These are phyloP conservation scores for Corynespora cassiicola DNA, from an alignment of 2,329 filamentous ascomycete species.

Conservation along the genomic window DNA sequence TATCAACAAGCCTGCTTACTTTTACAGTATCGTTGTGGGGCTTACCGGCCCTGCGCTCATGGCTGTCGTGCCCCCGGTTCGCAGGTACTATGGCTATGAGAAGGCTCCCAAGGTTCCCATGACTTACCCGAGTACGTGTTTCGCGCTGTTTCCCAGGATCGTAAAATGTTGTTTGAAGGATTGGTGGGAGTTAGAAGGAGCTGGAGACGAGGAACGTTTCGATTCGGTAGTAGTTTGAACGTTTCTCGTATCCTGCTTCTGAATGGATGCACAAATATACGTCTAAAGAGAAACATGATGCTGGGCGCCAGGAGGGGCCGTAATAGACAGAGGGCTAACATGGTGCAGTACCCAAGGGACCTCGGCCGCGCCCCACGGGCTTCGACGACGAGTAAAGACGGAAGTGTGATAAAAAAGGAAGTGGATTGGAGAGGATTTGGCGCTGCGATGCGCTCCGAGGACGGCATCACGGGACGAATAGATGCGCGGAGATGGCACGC, in stretches of 20 bases:
- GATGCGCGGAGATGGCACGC: neutral
- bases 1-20: conserved; percentile 87
- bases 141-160: neutral
- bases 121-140: conserved; percentile 86
- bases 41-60: conserved; percentile 74
- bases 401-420: neutral
- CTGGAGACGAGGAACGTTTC: too few species aligned
- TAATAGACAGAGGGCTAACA: conserved; percentile 12
- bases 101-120: conserved; percentile 73
- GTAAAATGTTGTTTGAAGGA: too few species aligned
- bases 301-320: neutral
- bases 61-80: conserved; percentile 74
- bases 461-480: neutral
- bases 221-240: too few species aligned
- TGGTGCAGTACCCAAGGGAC: conserved; percentile 53
- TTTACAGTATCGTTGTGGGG: conserved; percentile 83
- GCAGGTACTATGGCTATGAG: conserved; percentile 74
- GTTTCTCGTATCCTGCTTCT: too few species aligned
- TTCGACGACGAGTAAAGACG: conserved; percentile 50
- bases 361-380: conserved; percentile 51
- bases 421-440: neutral
- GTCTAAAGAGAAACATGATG: neutral
- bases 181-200: neutral
- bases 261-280: too few species aligned
- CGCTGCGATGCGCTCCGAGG: too few species aligned